Conservation (phyloP, 257 asterid species). For the Craterostigma plantagineum region DNA sequence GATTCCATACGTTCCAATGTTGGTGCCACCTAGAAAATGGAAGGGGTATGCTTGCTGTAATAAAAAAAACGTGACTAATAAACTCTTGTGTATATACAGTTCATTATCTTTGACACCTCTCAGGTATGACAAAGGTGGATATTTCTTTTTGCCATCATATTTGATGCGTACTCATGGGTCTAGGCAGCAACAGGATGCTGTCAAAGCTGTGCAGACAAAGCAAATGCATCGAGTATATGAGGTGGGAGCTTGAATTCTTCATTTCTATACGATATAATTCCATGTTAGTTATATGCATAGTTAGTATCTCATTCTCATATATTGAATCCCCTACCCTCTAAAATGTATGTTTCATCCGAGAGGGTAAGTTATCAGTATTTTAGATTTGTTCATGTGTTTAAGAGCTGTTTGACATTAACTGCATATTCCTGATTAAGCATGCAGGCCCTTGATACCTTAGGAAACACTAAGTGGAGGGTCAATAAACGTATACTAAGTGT, state of each 20-base stretch:
- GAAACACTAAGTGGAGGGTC: conserved; percentile 90
- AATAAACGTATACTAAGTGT: conserved; percentile 55
- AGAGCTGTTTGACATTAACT: too few species aligned
- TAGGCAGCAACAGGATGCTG: conserved; percentile 57
- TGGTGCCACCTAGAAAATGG: conserved; percentile 97
- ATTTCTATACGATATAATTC: neutral
- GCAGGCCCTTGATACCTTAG: conserved; percentile 94
- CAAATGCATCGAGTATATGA: conserved; percentile 79
- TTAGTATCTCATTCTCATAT: too few species aligned
- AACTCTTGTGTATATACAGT: neutral
- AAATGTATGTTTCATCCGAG: too few species aligned
- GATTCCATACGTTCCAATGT: conserved; percentile 89
- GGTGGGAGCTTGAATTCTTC: conserved; percentile 27
- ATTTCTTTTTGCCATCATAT: conserved; percentile 84
- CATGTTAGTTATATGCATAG: too few species aligned
- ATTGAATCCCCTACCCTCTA: too few species aligned
- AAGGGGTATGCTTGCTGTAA: conserved; percentile 39
- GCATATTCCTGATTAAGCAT: conserved; percentile 4
- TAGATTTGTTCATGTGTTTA: too few species aligned
- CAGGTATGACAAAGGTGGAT: conserved; percentile 93
- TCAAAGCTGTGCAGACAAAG: conserved; percentile 42
- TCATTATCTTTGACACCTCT: conserved; percentile 3
- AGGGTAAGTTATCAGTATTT: too few species aligned
- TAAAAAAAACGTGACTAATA: conserved; percentile 1
- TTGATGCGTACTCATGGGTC: conserved; percentile 95